Evolutionary conservation across 805 yeast genomes (phyloP), one percentile per base, ranked within the genome.

Genomic region (Blastobotrys mokoenaii): DNA sequence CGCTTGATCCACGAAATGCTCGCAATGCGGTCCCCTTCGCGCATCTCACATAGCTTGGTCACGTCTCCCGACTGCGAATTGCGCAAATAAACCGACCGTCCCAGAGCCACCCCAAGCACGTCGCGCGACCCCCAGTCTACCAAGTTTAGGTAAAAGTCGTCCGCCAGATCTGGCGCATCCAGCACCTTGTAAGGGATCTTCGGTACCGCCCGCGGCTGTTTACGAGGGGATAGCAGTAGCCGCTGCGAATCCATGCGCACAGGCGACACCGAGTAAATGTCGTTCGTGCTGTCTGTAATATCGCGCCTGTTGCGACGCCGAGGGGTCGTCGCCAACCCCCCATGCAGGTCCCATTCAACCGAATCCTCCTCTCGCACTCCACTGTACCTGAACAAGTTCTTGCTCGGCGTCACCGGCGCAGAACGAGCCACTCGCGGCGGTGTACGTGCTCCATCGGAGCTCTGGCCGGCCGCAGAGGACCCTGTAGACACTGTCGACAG

Each of bases 81-180:
- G 86, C 97, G 89, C 11, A 90, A 66, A 59, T 93, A 93, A 1
- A 89, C 96, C 40, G 84, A 74, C 41, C 85, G 79, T 0, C 93
- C 94, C 38, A 93, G 69, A 0, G 96, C 97, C 5, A 93, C 97
- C 1, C 90, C 96, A 35, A 93, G 67, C 30, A 84, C 68, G 62
- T 90, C 95, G 47, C 82, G 86, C 20, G 86, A 76, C 0, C 97
- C 95, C 98, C 98, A 90, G 61, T 93, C 97, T 1, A 93, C 84
- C 46, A 93, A 70, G 56, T 93, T 93, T 42, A 88, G 72, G 61
- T 90, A 90, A 59, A 89, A 90, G 61, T 90, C 97, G 61, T 93
- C 97, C 4, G 87, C 87, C 17, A 93, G 69, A 40, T 87, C 95
- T 0, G 97, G 98, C 0, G 98, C 98, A 66, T 90, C 98, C 38